Evolutionary conservation across 345 rosid species (phyloP), one percentile per base, ranked within the genome.

Genomic region (Arabis alpina): DNA sequence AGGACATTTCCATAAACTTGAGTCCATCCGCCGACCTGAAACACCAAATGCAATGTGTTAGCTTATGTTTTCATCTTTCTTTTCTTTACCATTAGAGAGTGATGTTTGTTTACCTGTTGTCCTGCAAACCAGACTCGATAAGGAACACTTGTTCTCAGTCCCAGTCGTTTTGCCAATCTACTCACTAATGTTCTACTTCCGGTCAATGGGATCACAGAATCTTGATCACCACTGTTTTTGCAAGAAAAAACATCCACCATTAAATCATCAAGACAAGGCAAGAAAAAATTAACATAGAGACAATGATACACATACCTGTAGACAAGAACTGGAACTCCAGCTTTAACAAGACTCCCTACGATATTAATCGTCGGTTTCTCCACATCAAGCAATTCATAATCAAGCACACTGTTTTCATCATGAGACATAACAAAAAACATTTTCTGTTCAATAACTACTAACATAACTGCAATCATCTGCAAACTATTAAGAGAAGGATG

Each of bases 11-110:
- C 92, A 64, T 90, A 87, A 69, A 87, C 98, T 75, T 93, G 97
- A 76, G 97, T 93, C 98, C 98, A 93, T 40, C 98, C 97, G 28
- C 98, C 98, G 25, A 93, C 98, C 98, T 93, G 67, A 48, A 62
- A 76, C 54, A 55, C 69, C 61, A 68, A 74, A 9, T 6, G 2
- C 23, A 27, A 54, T 28, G 14, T 55, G 65, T 62, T 68, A 61
- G 24, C 40, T 68, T 47, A 47, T 28, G n/a, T 49, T 64, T 48
- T 37, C 30, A 15, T 61, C 14, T 19, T 43, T 55, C 45, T 49
- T 54, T 30, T 56, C 10, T 0, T 6, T 30, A 44, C n/a, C 39
- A 37, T 23, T 6, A 19, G 43, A 28, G 43, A 40, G 8, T 42
- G 60, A 12, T 71, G 19, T 4, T 44, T 40, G 55, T 62, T 74